Evolutionary conservation across 208 protist genomes (phyloP).

Genomic region (Leishmania martiniquensis): DNA sequence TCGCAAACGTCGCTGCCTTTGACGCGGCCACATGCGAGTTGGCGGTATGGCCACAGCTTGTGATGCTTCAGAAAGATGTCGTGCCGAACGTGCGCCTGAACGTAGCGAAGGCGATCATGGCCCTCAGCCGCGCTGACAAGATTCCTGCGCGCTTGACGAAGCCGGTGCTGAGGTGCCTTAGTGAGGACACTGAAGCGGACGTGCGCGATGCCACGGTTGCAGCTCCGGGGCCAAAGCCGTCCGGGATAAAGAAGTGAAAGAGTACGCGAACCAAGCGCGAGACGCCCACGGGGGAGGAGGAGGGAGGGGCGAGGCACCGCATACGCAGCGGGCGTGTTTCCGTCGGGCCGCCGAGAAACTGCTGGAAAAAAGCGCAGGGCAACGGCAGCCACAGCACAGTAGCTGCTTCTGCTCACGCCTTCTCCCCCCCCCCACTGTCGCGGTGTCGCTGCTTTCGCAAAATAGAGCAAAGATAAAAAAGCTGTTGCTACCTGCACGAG

Average conservation of each 20-base stretch:
- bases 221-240: conserved; percentile 11
- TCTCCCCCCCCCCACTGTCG: too few relatives aligned
- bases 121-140: conserved; percentile 52
- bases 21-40: conserved; percentile 52
- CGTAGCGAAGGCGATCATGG: conserved; percentile 65
- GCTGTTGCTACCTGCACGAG: too few relatives aligned
- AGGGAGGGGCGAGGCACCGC: not conserved
- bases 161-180: conserved; percentile 55
- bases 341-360: not conserved
- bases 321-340: not conserved
- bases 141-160: conserved; percentile 51
- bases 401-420: too few relatives aligned
- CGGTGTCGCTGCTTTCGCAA: too few relatives aligned
- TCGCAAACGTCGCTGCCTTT: conserved; percentile 56
- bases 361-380: not conserved
- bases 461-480: too few relatives aligned
- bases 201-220: conserved; percentile 61
- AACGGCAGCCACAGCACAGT: not conserved
- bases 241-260: conserved; percentile 20
- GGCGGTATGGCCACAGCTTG: conserved; percentile 67
- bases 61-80: conserved; percentile 59
- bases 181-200: conserved; percentile 64
- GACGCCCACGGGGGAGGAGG: not conserved
- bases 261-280: not conserved
- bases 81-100: conserved; percentile 89